Base-by-base conservation (phyloP, 805 yeast species). In the Metschnikowia reukaufii region DNA sequence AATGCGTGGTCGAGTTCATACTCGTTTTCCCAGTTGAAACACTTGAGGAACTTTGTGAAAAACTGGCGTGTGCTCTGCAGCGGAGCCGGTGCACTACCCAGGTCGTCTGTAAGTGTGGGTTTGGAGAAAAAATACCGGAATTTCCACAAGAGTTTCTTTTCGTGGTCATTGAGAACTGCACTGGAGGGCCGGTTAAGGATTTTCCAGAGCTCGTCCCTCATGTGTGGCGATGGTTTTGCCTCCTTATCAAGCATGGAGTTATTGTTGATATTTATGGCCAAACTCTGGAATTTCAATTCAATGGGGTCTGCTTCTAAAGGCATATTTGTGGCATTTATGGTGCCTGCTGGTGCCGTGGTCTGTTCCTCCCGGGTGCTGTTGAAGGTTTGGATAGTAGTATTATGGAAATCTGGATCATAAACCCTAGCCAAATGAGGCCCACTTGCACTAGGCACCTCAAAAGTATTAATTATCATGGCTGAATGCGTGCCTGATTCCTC, bases 121-220 rank as follows among this genome's bases (percentile, higher is more conserved):
- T 64, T 70, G 45, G 73, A 66, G 51, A 70, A 71, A 64, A 83
- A 91, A 66, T 87, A 94, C 44, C 98, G 70, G 65, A 86, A 92
- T 64, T 86, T 88, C 97, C 98, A 92, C 8, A 92, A 76, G 59
- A 89, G 66, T 53, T 89, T 88, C 68, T 86, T 88, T 55, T 92
- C 97, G 60, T 84, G 83, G 42, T 86, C 91, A 5, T 84, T 78
- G 39, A 94, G 71, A 55, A 83, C 86, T 44, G 87, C 87, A 36
- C 88, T 92, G 4, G 96, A 90, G 2, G 97, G 91, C 59, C 84
- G 88, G 19, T 73, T 72, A 43, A 92, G 70, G 4, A 91, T 88
- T 37, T 70, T 74, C 47, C 79, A 74, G 44, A 92, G 74, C 54
- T 87, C 86, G 51, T 84, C 89, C 56, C 97, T 74, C 30, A 84